Evolutionary conservation across 495 filamentous ascomycete species (phyloP), one percentile per base, ranked within the genome.

Genomic region (Elasticomyces elasticus): DNA sequence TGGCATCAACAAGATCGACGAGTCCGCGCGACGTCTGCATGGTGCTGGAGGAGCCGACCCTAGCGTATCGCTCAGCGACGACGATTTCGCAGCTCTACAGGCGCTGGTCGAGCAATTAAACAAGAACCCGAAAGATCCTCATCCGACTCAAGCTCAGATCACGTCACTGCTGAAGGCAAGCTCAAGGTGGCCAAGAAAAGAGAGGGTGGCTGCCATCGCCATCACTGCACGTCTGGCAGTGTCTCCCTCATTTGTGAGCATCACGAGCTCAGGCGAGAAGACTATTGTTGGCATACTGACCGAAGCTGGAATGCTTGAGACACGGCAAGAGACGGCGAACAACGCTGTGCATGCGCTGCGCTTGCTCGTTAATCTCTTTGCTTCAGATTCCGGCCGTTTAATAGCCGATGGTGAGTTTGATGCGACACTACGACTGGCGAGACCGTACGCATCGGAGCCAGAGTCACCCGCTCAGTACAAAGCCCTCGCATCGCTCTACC

Each of bases 341-440:
- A 86, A 86, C 62, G 78, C 82, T 27, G 95, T 97, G 86, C 81
- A 97, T 68, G 78, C 85, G 0, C 71, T 86, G 38, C 88, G 94
- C 11, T 76, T 82, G 13, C 76, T 95, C 44, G 82, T 79, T n/a
- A 99, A 99, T 54, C 71, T 97, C 6, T 97, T 96, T 68, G 79
- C 80, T 51, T 88, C 85, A 0, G 65, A 76, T 2, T 71, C 81
- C 51, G 92, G 92, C 28, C 79, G 86, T 11, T 66, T 73, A 17
- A 69, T 90, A 1, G 78, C 78, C 0, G 69, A 78, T 3, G 66
- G 67, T 15, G 69, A 75, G 28, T 86, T 86, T 48, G 79, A 84
- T 53, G 68, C 45, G 13, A 60, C 68, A 6, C 59, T 67, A 46
- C 44, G 40, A 15, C 54, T 67, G 23, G 52, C 66, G 5, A 51